Conservation (phyloP, 805 yeast genomes). For the Teunomyces lycoperdinae region DNA sequence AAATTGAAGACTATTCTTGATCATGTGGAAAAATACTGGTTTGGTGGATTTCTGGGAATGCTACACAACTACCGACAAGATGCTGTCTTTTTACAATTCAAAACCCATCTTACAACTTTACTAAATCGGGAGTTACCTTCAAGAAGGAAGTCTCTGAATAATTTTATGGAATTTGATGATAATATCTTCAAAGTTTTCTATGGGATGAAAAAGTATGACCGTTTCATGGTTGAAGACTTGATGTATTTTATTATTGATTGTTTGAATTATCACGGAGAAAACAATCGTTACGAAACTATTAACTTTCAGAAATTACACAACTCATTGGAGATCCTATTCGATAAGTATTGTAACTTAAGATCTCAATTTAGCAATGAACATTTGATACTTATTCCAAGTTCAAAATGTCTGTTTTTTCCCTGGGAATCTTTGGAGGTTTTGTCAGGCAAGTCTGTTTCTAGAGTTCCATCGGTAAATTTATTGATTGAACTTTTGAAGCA, state of each 20-base stretch:
- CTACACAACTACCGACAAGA: conserved; percentile 40
- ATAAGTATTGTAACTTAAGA: conserved; percentile 14
- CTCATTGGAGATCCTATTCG: conserved; percentile 49
- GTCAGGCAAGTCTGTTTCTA: conserved; percentile 53
- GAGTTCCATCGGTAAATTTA: conserved; percentile 64
- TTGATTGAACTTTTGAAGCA: conserved; percentile 37
- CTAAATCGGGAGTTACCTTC: conserved; percentile 14
- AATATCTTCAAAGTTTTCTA: conserved; percentile 20
- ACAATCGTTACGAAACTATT: conserved; percentile 62
- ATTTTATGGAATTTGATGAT: conserved; percentile 15
- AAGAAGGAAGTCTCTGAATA: conserved; percentile 1
- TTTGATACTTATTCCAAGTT: conserved; percentile 66
- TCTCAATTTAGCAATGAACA: conserved; percentile 37
- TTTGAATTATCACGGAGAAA: conserved; percentile 60
- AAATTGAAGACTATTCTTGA: conserved; percentile 51
- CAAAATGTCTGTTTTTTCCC: conserved; percentile 67
- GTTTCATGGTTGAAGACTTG: conserved; percentile 56
- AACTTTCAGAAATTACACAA: conserved; percentile 55
- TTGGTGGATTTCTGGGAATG: conserved; percentile 72
- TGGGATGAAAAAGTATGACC: conserved; percentile 9
- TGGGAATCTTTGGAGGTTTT: conserved; percentile 82
- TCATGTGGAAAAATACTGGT: conserved; percentile 62
- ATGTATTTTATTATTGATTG: conserved; percentile 61
- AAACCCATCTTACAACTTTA: conserved; percentile 14
- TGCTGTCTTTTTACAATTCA: conserved; percentile 16